Base-by-base conservation (phyloP, 2,329 filamentous ascomycete species). In the Pleoardoris graminearum region DNA sequence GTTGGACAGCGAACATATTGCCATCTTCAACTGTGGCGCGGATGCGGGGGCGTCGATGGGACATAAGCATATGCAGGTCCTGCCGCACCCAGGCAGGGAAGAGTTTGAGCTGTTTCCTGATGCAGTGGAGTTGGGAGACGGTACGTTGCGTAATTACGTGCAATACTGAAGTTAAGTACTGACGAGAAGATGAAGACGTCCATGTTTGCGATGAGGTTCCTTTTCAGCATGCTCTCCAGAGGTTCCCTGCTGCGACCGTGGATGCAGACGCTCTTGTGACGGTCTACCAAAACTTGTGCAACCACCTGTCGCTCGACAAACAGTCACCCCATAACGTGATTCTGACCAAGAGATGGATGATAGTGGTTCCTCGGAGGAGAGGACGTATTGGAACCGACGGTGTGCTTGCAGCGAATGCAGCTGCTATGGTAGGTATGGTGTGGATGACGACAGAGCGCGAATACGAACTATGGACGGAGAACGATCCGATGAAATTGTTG, bases 41-140 rank as follows among this genome's bases (percentile, higher is more conserved):
- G 48, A 50, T 11, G 48, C 48, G 2, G 48, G 48, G 3, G 48
- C 48, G 8, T 43, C 38, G 8, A 29, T 50, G 17, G 48, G 48
- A 7, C 48, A 50, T 11, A 50, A 50, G 21, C 48, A 50, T 22
- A 50, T 50, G 48, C 48, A 50, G 23, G 23, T 50, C n/a, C 10
- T 50, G 30, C 48, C 48, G 23, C 48, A 42, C 27, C 37, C 48
- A 16, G 29, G 19, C 7, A 19, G 29, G 16, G 19, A 42, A 3
- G 29, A 16, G 7, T 50, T 50, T 16, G 21, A 50, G 22, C 17
- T 50, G 1, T 50, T 50, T 38, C 48, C 39, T 1, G 48, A 50
- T 29, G n/a, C 2, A n/a, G 23, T 27, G 8, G 21, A 27, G 4
- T n/a, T 38, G 22, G 44, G 44, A 11, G 14, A 12, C 10, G 44